Evolutionary conservation across 2,329 filamentous ascomycete species (phyloP).

Genomic region (Fusarium camptoceras): DNA sequence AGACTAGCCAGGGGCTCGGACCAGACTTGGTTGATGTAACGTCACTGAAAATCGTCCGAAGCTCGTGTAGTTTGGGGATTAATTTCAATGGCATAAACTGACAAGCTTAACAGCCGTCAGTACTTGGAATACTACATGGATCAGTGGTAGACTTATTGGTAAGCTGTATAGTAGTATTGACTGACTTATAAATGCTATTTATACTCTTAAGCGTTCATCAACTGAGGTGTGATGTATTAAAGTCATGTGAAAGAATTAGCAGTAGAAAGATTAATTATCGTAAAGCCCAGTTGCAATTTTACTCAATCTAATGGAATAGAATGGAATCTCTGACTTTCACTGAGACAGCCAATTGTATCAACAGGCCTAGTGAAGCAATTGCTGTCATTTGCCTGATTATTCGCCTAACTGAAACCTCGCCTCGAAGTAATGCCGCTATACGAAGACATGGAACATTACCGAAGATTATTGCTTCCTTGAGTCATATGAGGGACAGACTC

Average conservation of each 20-base stretch:
- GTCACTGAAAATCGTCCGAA: neutral
- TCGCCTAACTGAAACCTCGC: neutral
- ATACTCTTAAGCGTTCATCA: too few species aligned
- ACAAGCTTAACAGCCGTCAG: neutral
- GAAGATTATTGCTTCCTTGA: fast-evolving
- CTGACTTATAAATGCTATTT: too few species aligned
- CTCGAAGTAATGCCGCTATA: neutral
- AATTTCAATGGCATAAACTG: neutral
- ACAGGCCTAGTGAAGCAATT: neutral
- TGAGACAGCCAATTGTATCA: neutral
- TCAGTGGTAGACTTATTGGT: too few species aligned
- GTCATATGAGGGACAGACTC: fast-evolving
- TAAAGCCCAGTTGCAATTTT: fast-evolving
- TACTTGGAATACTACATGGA: too few species aligned
- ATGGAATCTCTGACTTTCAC: fast-evolving
- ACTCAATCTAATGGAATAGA: neutral
- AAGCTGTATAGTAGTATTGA: too few species aligned
- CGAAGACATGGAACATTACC: neutral
- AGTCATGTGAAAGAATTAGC: too few species aligned
- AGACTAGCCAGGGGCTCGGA: neutral
- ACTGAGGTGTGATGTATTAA: too few species aligned
- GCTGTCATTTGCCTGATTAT: neutral
- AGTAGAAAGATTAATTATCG: neutral
- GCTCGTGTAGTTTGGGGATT: neutral
- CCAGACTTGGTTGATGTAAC: neutral